phyloP scores from a whole-genome alignment of 495 filamentous ascomycete species.

The Durotheca rogersii region DNA sequence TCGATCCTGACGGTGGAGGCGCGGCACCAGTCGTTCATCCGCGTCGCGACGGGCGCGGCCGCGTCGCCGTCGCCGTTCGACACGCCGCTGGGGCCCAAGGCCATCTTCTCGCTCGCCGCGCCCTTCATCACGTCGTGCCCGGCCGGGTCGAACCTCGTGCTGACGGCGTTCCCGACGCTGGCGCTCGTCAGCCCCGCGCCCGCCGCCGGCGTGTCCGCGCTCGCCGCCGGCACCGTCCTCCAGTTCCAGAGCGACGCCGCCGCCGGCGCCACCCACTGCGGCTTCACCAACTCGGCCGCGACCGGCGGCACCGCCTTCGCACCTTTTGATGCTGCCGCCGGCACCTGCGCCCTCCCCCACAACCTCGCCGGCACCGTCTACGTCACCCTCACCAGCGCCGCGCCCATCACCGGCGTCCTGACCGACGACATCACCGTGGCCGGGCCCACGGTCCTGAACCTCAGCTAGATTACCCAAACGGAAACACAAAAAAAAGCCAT shows the following conservation, averaged over 20 bases:
- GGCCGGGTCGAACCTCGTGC: slow-evolving; percentile 54
- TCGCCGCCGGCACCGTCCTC: slow-evolving; percentile 44
- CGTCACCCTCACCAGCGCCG: slow-evolving; percentile 51
- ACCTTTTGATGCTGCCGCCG: slow-evolving; percentile 44
- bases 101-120: slow-evolving; percentile 64
- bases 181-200: slow-evolving; percentile 48
- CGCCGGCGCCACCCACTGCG: slow-evolving; percentile 51
- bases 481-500: too few species aligned
- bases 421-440: slow-evolving; percentile 55
- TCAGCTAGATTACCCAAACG: slow-evolving; percentile 44
- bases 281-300: slow-evolving; percentile 55
- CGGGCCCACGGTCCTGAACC: slow-evolving; percentile 52
- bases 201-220: slow-evolving; percentile 46
- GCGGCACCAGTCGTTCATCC: slow-evolving; percentile 62
- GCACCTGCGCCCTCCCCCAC: slow-evolving; percentile 54
- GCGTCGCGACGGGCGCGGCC: slow-evolving; percentile 45
- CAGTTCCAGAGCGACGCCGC: slow-evolving; percentile 45
- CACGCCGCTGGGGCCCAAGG: slow-evolving; percentile 55
- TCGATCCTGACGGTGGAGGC: slow-evolving; percentile 62
- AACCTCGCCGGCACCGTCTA: slow-evolving; percentile 56
- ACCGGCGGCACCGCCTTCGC: slow-evolving; percentile 56
- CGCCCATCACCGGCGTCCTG: slow-evolving; percentile 43
- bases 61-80: slow-evolving; percentile 63
- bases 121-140: slow-evolving; percentile 64
- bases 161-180: slow-evolving; percentile 59